phyloP scores from a whole-genome alignment of 2,329 filamentous ascomycete genomes.

The Nemania diffusa region DNA sequence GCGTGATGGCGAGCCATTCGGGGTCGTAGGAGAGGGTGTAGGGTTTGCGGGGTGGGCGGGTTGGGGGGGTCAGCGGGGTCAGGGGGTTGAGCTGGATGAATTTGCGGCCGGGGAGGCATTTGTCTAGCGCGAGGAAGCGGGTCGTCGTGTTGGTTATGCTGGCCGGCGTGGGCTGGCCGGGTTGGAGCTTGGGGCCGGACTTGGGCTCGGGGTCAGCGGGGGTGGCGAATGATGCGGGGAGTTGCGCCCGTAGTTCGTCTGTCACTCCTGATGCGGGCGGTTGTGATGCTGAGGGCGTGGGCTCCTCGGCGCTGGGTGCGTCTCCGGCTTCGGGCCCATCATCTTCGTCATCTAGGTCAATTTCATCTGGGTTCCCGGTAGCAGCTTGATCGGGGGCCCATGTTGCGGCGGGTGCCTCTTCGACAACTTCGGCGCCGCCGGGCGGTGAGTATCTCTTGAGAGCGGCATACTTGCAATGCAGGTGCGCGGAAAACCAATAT shows the following conservation, averaged over 20 bases:
- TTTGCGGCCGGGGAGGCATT: constrained; percentile 81
- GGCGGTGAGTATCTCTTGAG: constrained; percentile 63
- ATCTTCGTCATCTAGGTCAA: constrained; percentile 68
- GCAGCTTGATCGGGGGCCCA: constrained; percentile 20
- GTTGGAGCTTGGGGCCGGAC: constrained; percentile 49
- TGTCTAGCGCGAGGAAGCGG: constrained; percentile 89
- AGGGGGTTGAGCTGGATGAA: constrained; percentile 72
- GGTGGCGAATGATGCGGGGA: constrained; percentile 78
- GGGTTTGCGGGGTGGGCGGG: constrained; percentile 51
- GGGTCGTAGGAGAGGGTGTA: constrained; percentile 82
- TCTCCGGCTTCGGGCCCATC: constrained; percentile 43
- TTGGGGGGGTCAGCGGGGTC: background rate
- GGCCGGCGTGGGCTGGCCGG: constrained; percentile 72
- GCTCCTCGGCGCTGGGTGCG: constrained; percentile 28
- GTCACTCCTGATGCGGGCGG: constrained; percentile 57
- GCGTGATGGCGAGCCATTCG: constrained; percentile 95
- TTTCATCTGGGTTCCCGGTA: constrained; percentile 48
- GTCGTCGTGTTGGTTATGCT: constrained; percentile 82
- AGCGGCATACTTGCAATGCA: constrained; percentile 89
- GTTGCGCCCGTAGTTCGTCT: constrained; percentile 74
- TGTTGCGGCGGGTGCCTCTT: constrained; percentile 22
- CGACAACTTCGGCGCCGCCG: constrained; percentile 39
- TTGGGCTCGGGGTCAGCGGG: constrained; percentile 52
- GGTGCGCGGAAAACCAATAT: constrained; percentile 93
- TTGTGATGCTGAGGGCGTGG: constrained; percentile 30